phyloP scores from a whole-genome alignment of 495 filamentous ascomycete genomes.

The Podospora anserina region DNA sequence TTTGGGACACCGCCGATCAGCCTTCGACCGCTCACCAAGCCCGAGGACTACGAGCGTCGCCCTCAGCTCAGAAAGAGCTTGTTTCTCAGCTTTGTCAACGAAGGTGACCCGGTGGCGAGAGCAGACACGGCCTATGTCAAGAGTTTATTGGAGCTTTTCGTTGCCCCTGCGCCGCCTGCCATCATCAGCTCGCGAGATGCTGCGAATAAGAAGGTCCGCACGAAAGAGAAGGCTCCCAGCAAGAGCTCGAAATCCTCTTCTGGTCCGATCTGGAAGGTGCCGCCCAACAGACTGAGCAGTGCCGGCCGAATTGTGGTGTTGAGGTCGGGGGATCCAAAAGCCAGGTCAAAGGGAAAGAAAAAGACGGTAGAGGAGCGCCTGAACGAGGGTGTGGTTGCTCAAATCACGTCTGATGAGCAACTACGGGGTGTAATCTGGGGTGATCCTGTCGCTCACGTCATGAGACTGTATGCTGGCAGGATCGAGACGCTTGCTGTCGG shows the following conservation, averaged over 20 bases:
- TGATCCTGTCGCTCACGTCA: conserved; percentile 73
- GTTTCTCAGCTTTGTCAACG: conserved; percentile 76
- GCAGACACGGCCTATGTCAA: conserved; percentile 72
- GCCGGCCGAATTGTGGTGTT: conserved; percentile 68
- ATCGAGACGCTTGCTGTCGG: conserved; percentile 65
- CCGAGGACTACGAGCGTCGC: conserved; percentile 32
- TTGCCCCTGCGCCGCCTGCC: conserved; percentile 53
- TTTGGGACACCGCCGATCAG: conserved; percentile 79
- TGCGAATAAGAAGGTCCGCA: not conserved
- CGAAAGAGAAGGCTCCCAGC: conserved; percentile 23
- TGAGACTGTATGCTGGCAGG: conserved; percentile 67
- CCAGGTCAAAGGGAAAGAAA: conserved; percentile 32
- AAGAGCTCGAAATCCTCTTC: conserved; percentile 27
- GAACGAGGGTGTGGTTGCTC: conserved; percentile 57
- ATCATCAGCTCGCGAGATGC: not conserved
- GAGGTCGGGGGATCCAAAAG: conserved; percentile 40
- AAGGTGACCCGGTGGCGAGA: conserved; percentile 75
- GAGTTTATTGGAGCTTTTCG: conserved; percentile 67
- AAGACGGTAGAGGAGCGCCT: conserved; percentile 42
- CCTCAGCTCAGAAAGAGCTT: conserved; percentile 55
- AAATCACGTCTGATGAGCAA: conserved; percentile 59
- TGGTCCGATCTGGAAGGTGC: conserved; percentile 58
- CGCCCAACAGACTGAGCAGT: conserved; percentile 58
- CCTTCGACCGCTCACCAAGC: conserved; percentile 61
- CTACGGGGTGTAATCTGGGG: conserved; percentile 69